These are phyloP conservation scores for Syzygium aqueum DNA, from an alignment of 345 rosid genomes.

Conservation along the genomic window DNA sequence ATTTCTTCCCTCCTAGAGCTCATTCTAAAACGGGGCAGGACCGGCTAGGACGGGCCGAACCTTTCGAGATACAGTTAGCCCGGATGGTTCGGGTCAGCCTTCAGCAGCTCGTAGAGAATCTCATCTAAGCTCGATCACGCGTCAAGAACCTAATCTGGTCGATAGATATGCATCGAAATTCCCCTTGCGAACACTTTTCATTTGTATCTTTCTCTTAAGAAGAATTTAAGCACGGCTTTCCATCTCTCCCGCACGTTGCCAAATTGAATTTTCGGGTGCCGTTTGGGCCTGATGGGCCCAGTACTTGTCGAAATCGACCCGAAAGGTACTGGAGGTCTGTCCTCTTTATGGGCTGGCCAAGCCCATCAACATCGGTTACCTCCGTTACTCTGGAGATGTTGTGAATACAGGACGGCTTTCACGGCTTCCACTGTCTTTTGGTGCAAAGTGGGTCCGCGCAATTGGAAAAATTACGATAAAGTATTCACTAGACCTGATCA, in stretches of 20 bases:
- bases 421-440: background rate
- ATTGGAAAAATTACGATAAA: background rate
- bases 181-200: background rate
- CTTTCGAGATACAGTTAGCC: background rate
- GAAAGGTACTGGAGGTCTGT: background rate
- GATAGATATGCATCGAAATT: background rate
- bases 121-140: no score
- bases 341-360: background rate
- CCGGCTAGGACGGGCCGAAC: background rate
- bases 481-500: background rate
- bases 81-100: background rate
- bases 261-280: background rate
- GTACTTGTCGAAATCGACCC: background rate
- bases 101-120: background rate
- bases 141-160: background rate
- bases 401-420: background rate
- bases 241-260: background rate
- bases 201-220: background rate
- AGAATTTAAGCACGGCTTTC: background rate
- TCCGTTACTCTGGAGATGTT: background rate
- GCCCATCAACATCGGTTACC: background rate
- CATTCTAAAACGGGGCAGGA: background rate
- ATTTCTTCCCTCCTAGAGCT: background rate
- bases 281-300: background rate
- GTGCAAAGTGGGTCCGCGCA: background rate